Base-by-base conservation (phyloP, 2,329 filamentous ascomycete genomes). In the Phialemoniopsis sp. region DNA sequence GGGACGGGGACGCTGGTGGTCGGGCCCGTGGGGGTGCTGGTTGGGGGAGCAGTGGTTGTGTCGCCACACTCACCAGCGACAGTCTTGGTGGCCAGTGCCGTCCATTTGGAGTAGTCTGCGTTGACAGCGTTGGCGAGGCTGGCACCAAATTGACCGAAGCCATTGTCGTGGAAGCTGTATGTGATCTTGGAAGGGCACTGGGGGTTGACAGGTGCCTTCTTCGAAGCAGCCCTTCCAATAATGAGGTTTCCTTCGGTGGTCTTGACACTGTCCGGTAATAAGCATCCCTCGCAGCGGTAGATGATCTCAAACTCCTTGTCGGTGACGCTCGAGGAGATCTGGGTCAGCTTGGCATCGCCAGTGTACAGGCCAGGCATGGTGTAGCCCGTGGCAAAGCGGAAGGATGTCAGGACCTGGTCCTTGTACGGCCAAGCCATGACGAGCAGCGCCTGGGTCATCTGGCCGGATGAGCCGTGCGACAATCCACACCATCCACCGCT, bases 271-370 rank as follows among this genome's bases (percentile, higher is more conserved):
- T 73, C 59, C 71, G 76, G 80, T 2, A 63, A 50, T 16, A 78
- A 62, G 54, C 76, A 80, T 47, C 69, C 67, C 47, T 80, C 58
- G 58, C 82, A 87, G 34, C 78, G 71, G 62, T 83, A 87, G n/a
- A 84, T 70, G 35, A 85, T 54, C 34, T 73, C 73, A 56, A 77
- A 87, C 46, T 74, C 64, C 18, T 73, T 78, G 13, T 67, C 65
- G 49, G 73, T 82, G 41, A 84, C 64, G 18, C 63, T 70, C 13
- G 73, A 72, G 13, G 72, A 76, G 44, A 85, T 74, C 46, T 80
- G 72, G 0, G 76, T 81, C 17, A 86, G 55, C 28, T 68, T 78
- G 8, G 82, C 80, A 13, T 34, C 36, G 39, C 83, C 83, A 1
- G 68, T 67, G 57, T 86, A 85, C 29, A 73, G 51, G 1, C 67